Conservation (phyloP, 78 protist species). For the Monocercomonoides exilis region DNA sequence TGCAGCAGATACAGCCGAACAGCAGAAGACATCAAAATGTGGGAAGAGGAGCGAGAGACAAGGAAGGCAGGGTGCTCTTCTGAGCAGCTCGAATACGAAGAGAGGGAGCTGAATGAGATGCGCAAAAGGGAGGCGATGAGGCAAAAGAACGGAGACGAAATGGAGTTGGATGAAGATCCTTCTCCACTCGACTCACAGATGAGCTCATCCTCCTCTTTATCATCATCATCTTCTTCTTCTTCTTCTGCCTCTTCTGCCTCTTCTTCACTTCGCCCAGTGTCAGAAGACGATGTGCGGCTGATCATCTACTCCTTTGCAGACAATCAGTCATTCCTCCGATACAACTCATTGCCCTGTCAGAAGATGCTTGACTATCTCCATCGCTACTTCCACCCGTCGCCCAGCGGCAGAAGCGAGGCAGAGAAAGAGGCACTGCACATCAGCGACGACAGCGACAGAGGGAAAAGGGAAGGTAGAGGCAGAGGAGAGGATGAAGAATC, state of each 20-base stretch:
- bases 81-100: no score
- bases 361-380: not conserved
- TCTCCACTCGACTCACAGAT: not conserved
- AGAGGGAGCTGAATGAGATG: no score
- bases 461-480: not conserved
- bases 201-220: no score
- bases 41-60: no score
- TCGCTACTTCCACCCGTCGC: not conserved
- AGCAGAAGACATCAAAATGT: not conserved
- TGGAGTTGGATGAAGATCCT: not conserved
- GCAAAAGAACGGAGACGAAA: no score
- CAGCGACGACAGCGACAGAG: not conserved
- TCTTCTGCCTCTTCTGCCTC: no score
- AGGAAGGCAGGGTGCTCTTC: no score
- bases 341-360: not conserved
- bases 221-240: no score
- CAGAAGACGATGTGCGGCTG: not conserved
- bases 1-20: slow-evolving; percentile 29
- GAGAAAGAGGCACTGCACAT: no score
- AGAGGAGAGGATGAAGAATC: not conserved
- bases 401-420: not conserved
- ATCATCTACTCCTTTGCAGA: not conserved
- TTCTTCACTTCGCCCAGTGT: not conserved
- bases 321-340: not conserved
- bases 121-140: no score